Base-by-base conservation (phyloP, 2,329 filamentous ascomycete species). In the Fusarium temperatum region DNA sequence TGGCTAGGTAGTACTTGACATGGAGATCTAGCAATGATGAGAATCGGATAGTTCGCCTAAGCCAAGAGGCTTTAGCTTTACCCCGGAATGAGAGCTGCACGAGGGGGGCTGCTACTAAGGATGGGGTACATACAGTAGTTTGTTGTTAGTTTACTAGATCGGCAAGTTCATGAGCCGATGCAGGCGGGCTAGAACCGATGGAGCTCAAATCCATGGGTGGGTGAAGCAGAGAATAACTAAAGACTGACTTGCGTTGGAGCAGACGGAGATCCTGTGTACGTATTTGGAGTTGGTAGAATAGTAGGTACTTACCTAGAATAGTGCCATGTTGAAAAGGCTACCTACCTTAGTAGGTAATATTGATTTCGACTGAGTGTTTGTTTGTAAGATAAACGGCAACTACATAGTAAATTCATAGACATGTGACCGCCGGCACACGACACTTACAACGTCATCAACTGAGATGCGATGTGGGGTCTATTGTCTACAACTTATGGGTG, bases 391-490 rank as follows among this genome's bases (percentile, higher is more conserved):
- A 15, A 30, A 50, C 20, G 12, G 55, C n/a, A n/a, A 35, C 28
- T 24, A 24, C 32, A 15, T 35, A 36, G 35, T 36, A 17, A 24
- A 38, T 36, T 28, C 32, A 12, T 12, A n/a, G 39, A 32, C 59
- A 57, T 59, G 53, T 63, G 53, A 60, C 53, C 26, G 22, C 28
- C 11, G 17, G 24, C 32, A 36, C 20, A 17, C n/a, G 32, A 56
- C 60, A 53, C 17, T 42, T 48, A 60, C 59, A 68, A 76, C 72
- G 74, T 76, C 74, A 76, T 76, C 47, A 30, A 30, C 26, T 62
- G 62, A 58, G 60, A 58, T 66, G 70, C 71, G 63, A 58, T 63
- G 70, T 74, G 73, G 68, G 58, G 30, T 30, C 12, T 4, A 26
- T 26, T 26, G 26, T 26, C 26, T 26, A 26, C 5, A 26, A 26